Base-by-base conservation (phyloP, 2,329 filamentous ascomycete species). In the Ophiocordyceps robertsii region DNA sequence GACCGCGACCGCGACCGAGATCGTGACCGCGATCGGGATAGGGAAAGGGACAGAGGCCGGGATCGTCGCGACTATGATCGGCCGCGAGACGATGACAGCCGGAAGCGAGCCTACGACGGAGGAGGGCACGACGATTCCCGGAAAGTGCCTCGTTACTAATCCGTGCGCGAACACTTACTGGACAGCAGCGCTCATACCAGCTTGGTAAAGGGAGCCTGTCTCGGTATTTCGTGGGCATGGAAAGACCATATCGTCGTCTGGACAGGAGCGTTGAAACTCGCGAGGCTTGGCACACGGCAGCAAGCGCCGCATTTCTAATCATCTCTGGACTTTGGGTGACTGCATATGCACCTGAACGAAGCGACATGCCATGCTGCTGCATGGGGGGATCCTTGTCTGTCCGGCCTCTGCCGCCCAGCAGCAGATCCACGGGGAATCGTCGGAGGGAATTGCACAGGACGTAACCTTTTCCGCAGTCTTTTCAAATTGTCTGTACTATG, bases 91-190 rank as follows among this genome's bases (percentile, higher is more conserved):
- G 74, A 78, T 51, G 73, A 75, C 50, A 69, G 66, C 62, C 63
- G 76, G 58, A 75, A 84, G 70, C 77, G 81, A 58, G 72, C 79
- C 41, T 87, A 84, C 62, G 88, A 93, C 41, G 83, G 82, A 56
- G 80, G 80, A 58, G 75, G 77, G 50, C 82, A 89, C 65, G 87
- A 95, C 57, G 89, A 95, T 62, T 75, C 77, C 40, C 64, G 75
- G 45, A 82, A 82, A 62, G 58, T 80, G 47, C 75, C 77, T 49
- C 74, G 77, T 49, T 82, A 82, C 64, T 80, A 67, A 66, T 38
- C 9, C 24, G 24, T 27, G 9, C 24, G 24, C 24, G 30, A 29
- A 14, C 31, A 40, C 29, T 40, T 16, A 44, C 40, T 38, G 40
- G 39, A 41, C 44, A 42, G 43, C 40, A 35, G 19, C n/a, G 29